Base-by-base conservation (phyloP, 805 yeast species). In the Candida alai region DNA sequence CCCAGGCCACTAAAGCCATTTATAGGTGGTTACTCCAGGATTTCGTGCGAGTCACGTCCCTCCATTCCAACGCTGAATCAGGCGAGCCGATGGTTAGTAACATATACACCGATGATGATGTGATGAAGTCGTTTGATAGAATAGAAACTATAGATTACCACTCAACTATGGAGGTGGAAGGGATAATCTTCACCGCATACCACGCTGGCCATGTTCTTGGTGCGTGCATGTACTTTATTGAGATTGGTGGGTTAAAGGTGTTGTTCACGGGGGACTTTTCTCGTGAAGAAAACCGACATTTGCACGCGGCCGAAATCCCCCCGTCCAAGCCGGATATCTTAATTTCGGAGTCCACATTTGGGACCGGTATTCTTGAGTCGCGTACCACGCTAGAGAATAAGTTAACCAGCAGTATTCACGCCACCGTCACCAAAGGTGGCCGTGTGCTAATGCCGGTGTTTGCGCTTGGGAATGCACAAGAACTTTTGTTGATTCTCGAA, bases 121-220 rank as follows among this genome's bases (percentile, higher is more conserved):
- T 93, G 45, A 76, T 79, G 51, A 81, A 79, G 34, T 85, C 96
- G 0, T 87, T 90, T 50, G 96, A 88, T 50, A 68, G 76, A 43
- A 93, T 93, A 31, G 97, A 93, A 57, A 86, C 97, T 1, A 77
- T 93, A 16, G 98, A 93, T 57, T 93, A 83, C 58, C 97, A 93
- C 58, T 86, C 97, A 4, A 93, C 98, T 0, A 75, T 87, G 44
- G 97, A 93, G 48, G 84, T 89, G 22, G 94, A 85, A 39, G 98
- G 98, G 34, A 81, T 93, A 37, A 72, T 93, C 52, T 90, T 93
- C 65, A 93, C 98, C 1, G 98, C 98, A 1, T 93, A 83, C 58
- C 99, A 90, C 62, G 99, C 99, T 6, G 99, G 99, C n/a, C 99
- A 93, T 70, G 99, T 93, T 9, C 67, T 93, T 28, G 99, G 99